Conservation (phyloP, 768 basidiomycete genomes). For the Hebeloma cylindrosporum region DNA sequence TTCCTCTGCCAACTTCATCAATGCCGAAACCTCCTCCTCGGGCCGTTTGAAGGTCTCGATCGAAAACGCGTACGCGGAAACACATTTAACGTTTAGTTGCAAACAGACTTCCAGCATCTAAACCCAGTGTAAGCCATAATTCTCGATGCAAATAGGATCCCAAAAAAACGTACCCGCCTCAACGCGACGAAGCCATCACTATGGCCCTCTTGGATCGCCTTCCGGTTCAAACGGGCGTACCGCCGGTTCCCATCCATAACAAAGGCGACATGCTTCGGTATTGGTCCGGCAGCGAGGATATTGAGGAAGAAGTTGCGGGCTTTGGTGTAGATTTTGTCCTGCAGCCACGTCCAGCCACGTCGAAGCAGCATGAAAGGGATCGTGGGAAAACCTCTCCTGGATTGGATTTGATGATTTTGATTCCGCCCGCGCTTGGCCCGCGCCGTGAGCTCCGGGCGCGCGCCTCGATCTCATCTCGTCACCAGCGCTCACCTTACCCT, state of each 20-base stretch:
- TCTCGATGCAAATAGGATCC: neutral
- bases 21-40: conserved; percentile 78
- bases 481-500: too few species aligned
- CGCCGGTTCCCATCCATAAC: conserved; percentile 98
- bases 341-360: conserved; percentile 30
- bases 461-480: too few species aligned
- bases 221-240: conserved; percentile 71
- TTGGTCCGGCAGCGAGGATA: conserved; percentile 77
- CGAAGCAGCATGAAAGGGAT: conserved; percentile 20
- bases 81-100: conserved; percentile 73
- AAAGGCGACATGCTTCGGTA: conserved; percentile 90
- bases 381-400: conserved; percentile 3
- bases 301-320: conserved; percentile 53
- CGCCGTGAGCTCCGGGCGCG: too few species aligned
- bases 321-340: conserved; percentile 30
- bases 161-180: conserved; percentile 56
- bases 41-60: conserved; percentile 96
- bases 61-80: conserved; percentile 96
- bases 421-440: too few species aligned
- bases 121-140: neutral
- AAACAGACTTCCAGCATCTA: conserved; percentile 88
- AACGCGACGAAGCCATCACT: conserved; percentile 80
- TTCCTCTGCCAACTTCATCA: conserved; percentile 83
- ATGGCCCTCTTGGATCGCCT: conserved; percentile 77
- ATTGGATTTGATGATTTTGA: too few species aligned